These are phyloP conservation scores for Hypoxylon rubiginosum DNA, from an alignment of 2,329 filamentous ascomycete genomes.

Conservation along the genomic window DNA sequence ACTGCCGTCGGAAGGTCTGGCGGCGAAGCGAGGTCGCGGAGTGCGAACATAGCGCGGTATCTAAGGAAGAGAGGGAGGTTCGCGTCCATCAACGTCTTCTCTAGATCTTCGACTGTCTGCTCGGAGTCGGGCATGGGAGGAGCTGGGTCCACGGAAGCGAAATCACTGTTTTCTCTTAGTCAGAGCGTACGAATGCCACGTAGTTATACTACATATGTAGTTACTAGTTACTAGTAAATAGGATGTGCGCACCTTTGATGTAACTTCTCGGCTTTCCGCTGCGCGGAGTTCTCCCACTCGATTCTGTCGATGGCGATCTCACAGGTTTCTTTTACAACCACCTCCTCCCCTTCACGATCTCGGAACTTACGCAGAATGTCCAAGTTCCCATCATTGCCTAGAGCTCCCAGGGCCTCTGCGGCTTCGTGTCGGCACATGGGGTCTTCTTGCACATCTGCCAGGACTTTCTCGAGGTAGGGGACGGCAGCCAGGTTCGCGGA, in stretches of 20 bases:
- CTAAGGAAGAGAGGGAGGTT: slow-evolving; percentile 86
- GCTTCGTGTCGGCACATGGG: slow-evolving; percentile 97
- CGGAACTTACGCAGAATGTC: slow-evolving; percentile 79
- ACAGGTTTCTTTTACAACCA: slow-evolving; percentile 92
- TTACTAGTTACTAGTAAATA: background rate
- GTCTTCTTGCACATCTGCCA: slow-evolving; percentile 86
- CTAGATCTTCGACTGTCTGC: slow-evolving; percentile 79
- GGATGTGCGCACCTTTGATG: slow-evolving; percentile 76
- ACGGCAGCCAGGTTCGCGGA: slow-evolving; percentile 82
- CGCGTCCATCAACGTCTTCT: slow-evolving; percentile 82
- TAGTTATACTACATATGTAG: too few species aligned
- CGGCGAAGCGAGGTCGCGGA: slow-evolving; percentile 93
- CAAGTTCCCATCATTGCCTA: slow-evolving; percentile 81
- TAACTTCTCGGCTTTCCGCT: slow-evolving; percentile 79
- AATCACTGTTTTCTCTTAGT: slow-evolving; percentile 75
- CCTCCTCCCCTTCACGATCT: slow-evolving; percentile 80
- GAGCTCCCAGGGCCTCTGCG: slow-evolving; percentile 90
- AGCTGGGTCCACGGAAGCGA: slow-evolving; percentile 94
- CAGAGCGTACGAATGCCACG: slow-evolving; percentile 26
- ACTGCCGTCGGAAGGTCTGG: slow-evolving; percentile 90
- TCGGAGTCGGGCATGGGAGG: slow-evolving; percentile 83
- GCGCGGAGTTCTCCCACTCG: slow-evolving; percentile 87
- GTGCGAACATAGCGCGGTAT: slow-evolving; percentile 97
- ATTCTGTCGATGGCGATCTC: slow-evolving; percentile 96
- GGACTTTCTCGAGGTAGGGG: slow-evolving; percentile 77